Conservation (phyloP, 2,329 filamentous ascomycete species). For the Huntiella abstrusa region DNA sequence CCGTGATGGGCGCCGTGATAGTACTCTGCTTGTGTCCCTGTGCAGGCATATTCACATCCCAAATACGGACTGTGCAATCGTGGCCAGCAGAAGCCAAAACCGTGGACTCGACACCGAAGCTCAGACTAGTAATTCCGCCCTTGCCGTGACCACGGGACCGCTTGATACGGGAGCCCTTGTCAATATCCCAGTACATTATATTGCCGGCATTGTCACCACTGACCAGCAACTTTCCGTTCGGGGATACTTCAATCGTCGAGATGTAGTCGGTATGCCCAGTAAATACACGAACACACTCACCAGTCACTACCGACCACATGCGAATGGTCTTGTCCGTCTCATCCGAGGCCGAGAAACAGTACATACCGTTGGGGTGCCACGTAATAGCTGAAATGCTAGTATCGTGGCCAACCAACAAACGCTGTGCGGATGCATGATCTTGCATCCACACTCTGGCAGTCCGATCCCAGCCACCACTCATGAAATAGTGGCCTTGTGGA, state of each 20-base stretch:
- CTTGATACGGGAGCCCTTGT: constrained; percentile 72
- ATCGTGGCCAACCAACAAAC: constrained; percentile 82
- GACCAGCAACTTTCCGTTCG: constrained; percentile 77
- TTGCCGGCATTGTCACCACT: constrained; percentile 76
- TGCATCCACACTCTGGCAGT: constrained; percentile 83
- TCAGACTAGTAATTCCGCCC: constrained; percentile 81
- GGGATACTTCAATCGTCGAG: constrained; percentile 66
- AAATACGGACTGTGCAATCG: constrained; percentile 81
- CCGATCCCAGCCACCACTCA: constrained; percentile 72
- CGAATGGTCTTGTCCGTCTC: constrained; percentile 75
- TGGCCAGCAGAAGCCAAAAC: constrained; percentile 80
- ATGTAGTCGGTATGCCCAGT: constrained; percentile 80
- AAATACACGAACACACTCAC: constrained; percentile 76
- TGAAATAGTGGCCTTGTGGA: constrained; percentile 89
- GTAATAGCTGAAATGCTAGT: constrained; percentile 78
- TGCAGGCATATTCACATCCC: constrained; percentile 66
- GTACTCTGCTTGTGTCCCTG: constrained; percentile 41
- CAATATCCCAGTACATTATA: constrained; percentile 87
- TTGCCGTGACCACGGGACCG: constrained; percentile 86
- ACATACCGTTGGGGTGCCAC: constrained; percentile 88
- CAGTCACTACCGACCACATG: constrained; percentile 90
- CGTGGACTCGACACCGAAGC: constrained; percentile 82
- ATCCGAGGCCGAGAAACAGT: constrained; percentile 80
- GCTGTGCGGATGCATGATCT: constrained; percentile 74
- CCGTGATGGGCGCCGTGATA: constrained; percentile 18